Evolutionary conservation across 2,329 filamentous ascomycete species (phyloP), one percentile per base, ranked within the genome.

Genomic region (Anthostomella pinea): DNA sequence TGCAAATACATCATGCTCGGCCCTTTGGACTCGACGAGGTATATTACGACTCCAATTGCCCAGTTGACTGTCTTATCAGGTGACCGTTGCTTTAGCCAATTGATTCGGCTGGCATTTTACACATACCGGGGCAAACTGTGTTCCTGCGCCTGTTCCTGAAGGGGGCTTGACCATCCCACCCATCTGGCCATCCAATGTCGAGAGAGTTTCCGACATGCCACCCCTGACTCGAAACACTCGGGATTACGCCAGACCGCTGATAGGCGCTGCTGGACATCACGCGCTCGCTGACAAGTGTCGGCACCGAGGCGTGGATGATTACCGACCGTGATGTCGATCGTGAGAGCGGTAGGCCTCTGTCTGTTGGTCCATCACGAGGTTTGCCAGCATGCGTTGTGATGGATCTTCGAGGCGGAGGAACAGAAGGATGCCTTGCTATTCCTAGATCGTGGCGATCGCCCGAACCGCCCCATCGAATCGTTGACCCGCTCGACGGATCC

Each of bases 141-240:
- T 31, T 31, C 30, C 30, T 31, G 19, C n/a, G 25, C 13, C 15
- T 27, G 18, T 22, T 31, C 25, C 25, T 27, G 25, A 15, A 15
- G 13, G 7, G 15, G 9, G 17, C 15, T 15, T 27, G 15, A 27
- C 13, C 25, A 27, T 27, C 6, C 25, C 25, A n/a, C n/a, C n/a
- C n/a, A n/a, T n/a, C n/a, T n/a, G n/a, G n/a, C n/a, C n/a, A n/a
- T n/a, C n/a, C n/a, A n/a, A n/a, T 15, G 25, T 27, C 3, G 7
- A 7, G 13, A 15, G 25, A 27, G 13, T 27, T 27, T 13, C 25
- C 25, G 25, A 27, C 25, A 13, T 27, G 25, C 25, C n/a, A 27
- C 13, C 13, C 17, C 17, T 27, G 25, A 27, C 25, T 27, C 25
- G 13, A 27, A 27, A 13, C 17, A 15, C 11, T 15, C 25, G 17